phyloP scores from a whole-genome alignment of 2,329 filamentous ascomycete genomes.

The Aspergillus awamori region DNA sequence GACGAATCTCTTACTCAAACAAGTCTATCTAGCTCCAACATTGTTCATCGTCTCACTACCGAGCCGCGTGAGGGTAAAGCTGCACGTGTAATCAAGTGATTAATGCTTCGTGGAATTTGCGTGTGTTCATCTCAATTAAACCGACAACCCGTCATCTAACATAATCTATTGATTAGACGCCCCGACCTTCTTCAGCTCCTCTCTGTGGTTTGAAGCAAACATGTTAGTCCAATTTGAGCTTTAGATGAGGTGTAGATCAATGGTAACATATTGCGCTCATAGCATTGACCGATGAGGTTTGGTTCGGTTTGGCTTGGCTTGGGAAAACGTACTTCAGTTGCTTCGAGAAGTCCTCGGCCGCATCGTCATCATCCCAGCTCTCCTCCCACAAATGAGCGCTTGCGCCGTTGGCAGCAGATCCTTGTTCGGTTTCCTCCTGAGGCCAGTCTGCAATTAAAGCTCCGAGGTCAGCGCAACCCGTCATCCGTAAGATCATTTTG shows the following conservation, averaged over 20 bases:
- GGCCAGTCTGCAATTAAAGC: constrained; percentile 71
- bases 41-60: not conserved
- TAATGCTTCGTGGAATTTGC: not conserved
- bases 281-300: not conserved
- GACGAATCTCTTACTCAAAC: not conserved
- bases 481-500: not conserved
- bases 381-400: constrained; percentile 95
- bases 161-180: constrained; percentile 63
- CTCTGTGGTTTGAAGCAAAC: constrained; percentile 25
- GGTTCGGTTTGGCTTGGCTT: not conserved
- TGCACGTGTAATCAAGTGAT: not conserved
- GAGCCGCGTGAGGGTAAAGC: not conserved
- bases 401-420: constrained; percentile 50
- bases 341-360: constrained; percentile 91
- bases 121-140: constrained; percentile 1
- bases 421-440: constrained; percentile 78
- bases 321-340: constrained; percentile 76
- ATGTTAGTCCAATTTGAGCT: constrained; percentile 8
- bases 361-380: constrained; percentile 99
- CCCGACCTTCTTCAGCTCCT: constrained; percentile 94
- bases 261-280: not conserved
- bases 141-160: not conserved
- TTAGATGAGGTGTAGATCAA: not conserved
- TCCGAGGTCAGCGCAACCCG: constrained; percentile 14
- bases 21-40: not conserved